These are phyloP conservation scores for Cryphonectria japonica DNA, from an alignment of 2,329 filamentous ascomycete genomes.

Conservation along the genomic window DNA sequence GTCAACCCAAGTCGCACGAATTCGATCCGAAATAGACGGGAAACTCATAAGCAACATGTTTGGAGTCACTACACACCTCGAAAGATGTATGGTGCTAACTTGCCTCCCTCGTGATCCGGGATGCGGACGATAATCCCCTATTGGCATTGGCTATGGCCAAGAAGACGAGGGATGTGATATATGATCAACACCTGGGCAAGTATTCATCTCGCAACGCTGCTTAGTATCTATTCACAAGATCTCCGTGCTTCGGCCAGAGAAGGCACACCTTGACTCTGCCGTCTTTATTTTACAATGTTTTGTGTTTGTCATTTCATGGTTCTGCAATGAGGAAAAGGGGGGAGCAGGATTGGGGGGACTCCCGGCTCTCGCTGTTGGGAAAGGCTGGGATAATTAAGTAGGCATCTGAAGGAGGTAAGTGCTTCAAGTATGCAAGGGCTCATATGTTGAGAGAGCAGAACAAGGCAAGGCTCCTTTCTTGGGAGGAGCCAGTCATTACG, in stretches of 20 bases:
- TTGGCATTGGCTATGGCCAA: not conserved
- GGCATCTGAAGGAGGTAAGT: not conserved
- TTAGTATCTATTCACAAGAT: too few relatives aligned
- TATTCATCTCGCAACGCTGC: not conserved
- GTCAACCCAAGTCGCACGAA: not conserved
- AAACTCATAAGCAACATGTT: not conserved
- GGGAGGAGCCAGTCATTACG: too few relatives aligned
- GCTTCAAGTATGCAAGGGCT: not conserved
- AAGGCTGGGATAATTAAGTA: not conserved
- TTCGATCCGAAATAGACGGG: not conserved
- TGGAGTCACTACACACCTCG: not conserved
- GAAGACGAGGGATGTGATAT: not conserved
- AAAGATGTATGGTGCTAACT: not conserved
- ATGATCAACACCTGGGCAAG: not conserved
- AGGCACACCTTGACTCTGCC: not conserved
- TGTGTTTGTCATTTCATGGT: not conserved
- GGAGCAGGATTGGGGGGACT: not conserved
- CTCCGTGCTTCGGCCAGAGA: not conserved
- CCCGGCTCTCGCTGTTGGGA: not conserved
- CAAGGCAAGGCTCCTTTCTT: not conserved
- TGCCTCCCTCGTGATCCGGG: not conserved
- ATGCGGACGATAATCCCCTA: not conserved
- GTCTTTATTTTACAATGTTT: not conserved
- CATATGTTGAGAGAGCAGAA: not conserved
- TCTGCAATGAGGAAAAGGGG: not conserved